Evolutionary conservation across 257 asterid species (phyloP).

Genomic region (Sherardia arvensis): DNA sequence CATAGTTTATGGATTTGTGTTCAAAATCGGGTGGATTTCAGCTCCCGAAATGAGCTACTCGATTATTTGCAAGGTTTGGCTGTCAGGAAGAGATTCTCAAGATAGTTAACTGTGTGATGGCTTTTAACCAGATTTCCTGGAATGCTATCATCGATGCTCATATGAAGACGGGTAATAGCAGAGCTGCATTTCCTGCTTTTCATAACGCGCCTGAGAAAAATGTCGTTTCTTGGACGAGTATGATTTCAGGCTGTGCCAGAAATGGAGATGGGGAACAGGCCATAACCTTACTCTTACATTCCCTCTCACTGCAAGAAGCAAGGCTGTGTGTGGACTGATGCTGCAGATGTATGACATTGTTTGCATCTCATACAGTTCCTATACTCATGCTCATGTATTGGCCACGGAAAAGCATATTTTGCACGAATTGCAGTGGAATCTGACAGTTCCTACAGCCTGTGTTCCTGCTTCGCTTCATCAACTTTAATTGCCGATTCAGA

Average conservation of each 20-base stretch:
- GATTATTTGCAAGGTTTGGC: slow-evolving; percentile 35
- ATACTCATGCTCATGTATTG: neutral
- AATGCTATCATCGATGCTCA: slow-evolving; percentile 58
- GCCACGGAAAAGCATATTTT: neutral
- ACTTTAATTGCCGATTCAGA: neutral
- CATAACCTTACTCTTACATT: slow-evolving; percentile 21
- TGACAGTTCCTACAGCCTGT: neutral
- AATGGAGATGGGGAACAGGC: slow-evolving; percentile 47
- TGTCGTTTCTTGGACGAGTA: slow-evolving; percentile 61
- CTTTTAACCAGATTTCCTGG: slow-evolving; percentile 44
- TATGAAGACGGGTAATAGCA: slow-evolving; percentile 48
- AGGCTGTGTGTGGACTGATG: neutral
- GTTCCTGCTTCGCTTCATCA: neutral
- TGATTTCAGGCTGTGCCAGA: slow-evolving; percentile 51
- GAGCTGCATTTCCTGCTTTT: slow-evolving; percentile 36
- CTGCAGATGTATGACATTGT: neutral
- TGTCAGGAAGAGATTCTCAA: slow-evolving; percentile 37
- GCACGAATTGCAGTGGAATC: neutral
- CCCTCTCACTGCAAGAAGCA: neutral
- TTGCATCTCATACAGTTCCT: neutral
- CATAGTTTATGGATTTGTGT: slow-evolving; percentile 37
- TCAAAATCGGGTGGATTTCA: slow-evolving; percentile 50
- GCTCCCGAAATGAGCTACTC: slow-evolving; percentile 64
- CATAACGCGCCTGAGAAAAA: slow-evolving; percentile 33
- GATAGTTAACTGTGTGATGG: slow-evolving; percentile 24